Conservation (phyloP, 1,284 basidiomycete genomes). For the Peniophora sp. region DNA sequence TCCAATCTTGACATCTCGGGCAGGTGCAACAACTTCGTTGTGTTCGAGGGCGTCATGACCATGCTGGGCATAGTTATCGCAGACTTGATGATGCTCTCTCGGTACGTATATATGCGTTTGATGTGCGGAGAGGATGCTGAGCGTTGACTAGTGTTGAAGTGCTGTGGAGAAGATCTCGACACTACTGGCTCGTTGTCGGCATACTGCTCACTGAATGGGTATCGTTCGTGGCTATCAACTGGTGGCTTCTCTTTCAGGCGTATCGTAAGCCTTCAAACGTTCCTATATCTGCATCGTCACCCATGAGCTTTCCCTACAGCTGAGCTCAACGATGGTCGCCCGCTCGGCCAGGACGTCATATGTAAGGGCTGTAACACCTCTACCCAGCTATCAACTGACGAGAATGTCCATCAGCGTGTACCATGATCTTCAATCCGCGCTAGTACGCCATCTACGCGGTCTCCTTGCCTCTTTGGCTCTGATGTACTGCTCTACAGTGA, state of each 20-base stretch:
- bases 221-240: slow-evolving; percentile 34
- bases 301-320: not conserved
- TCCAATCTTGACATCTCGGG: not conserved
- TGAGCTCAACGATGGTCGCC: not conserved
- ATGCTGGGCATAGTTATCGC: slow-evolving; percentile 40
- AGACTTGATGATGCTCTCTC: slow-evolving; percentile 43
- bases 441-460: not conserved
- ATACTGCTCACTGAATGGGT: slow-evolving; percentile 21
- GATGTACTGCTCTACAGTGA: slow-evolving; percentile 8
- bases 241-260: slow-evolving; percentile 37
- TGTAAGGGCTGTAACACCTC: too few relatives aligned
- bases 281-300: not conserved
- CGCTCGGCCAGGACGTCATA: too few relatives aligned
- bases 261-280: slow-evolving; percentile 24
- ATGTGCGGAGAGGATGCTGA: not conserved
- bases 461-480: not conserved
- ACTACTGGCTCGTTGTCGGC: not conserved
- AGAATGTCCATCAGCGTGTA: slow-evolving; percentile 35
- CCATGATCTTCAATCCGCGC: slow-evolving; percentile 34
- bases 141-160: not conserved
- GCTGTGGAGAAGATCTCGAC: not conserved
- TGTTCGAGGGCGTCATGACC: slow-evolving; percentile 41
- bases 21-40: not conserved
- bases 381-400: too few relatives aligned
- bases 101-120: not conserved